phyloP scores from a whole-genome alignment of 140 eudicot species.

The Oenanthe javanica region DNA sequence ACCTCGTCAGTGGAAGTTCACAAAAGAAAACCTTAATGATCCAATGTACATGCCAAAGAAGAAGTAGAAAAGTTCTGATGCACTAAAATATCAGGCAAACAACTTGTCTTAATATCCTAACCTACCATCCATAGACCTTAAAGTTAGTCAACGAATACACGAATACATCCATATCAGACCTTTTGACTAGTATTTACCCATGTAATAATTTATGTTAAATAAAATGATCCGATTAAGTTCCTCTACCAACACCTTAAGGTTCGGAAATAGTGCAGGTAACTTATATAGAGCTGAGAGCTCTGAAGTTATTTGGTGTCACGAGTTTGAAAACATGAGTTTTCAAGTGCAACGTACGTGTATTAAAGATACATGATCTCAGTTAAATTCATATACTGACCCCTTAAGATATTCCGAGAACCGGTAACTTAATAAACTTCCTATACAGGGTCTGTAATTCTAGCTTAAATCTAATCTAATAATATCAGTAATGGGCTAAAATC shows the following conservation, averaged over 20 bases:
- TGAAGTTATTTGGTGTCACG: neutral
- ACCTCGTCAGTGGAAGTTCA: neutral
- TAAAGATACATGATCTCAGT: too few species aligned
- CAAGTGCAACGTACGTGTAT: too few species aligned
- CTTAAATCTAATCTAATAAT: too few species aligned
- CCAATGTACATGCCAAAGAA: neutral
- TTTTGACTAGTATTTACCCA: neutral
- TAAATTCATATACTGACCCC: too few species aligned
- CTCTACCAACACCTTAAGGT: neutral
- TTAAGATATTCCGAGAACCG: too few species aligned
- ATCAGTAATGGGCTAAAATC: too few species aligned
- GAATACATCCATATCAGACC: neutral
- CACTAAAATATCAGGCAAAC: neutral
- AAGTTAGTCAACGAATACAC: neutral
- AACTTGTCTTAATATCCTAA: neutral
- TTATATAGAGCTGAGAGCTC: neutral
- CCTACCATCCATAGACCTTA: constrained; percentile 6
- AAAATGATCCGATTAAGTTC: neutral
- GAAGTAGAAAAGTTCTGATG: neutral
- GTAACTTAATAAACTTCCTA: too few species aligned
- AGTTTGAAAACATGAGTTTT: neutral
- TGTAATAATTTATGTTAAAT: neutral
- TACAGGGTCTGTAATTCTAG: too few species aligned
- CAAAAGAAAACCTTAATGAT: neutral
- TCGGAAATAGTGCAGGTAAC: neutral